phyloP scores from a whole-genome alignment of 495 filamentous ascomycete species.

The Darksidea phi region DNA sequence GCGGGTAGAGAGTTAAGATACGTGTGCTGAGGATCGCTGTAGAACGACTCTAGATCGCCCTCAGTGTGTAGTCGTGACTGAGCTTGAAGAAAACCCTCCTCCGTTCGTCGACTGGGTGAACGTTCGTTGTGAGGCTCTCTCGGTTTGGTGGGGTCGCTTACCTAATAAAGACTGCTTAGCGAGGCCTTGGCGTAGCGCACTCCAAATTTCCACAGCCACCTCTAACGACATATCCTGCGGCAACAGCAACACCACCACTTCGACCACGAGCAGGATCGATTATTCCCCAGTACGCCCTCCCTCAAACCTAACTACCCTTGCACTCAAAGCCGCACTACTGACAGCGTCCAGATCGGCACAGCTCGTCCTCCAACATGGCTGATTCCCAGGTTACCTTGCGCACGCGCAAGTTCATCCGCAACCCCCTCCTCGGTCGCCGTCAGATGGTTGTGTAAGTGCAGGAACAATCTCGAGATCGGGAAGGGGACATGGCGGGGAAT shows the following conservation, averaged over 20 bases:
- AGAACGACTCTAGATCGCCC: too few relatives aligned
- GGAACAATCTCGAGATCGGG: not conserved
- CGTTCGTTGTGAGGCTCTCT: not conserved
- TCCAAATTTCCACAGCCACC: not conserved
- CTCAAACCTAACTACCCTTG: not conserved
- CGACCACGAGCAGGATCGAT: constrained; percentile 24
- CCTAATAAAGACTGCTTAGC: not conserved
- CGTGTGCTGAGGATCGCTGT: too few relatives aligned
- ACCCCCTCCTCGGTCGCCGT: constrained; percentile 95
- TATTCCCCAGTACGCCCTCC: constrained; percentile 6
- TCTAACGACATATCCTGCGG: constrained; percentile 25
- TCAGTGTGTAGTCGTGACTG: too few relatives aligned
- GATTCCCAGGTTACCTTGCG: constrained; percentile 91
- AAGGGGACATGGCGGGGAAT: constrained; percentile 7
- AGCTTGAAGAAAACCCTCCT: too few relatives aligned
- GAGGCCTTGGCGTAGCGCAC: not conserved
- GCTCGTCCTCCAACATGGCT: constrained; percentile 65
- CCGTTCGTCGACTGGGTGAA: too few relatives aligned
- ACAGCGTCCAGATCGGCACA: constrained; percentile 8
- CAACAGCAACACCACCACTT: constrained; percentile 11
- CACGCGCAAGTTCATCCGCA: constrained; percentile 99
- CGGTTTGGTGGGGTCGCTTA: not conserved
- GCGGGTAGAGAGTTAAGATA: too few relatives aligned
- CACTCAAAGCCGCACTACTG: not conserved
- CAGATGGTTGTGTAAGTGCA: constrained; percentile 99